Percentiles rank a stretch among this genome's conserved stretches.
Evolutionary conservation across 2,329 filamentous ascomycete species (phyloP).

Genomic region (Alternaria incomplexa): DNA sequence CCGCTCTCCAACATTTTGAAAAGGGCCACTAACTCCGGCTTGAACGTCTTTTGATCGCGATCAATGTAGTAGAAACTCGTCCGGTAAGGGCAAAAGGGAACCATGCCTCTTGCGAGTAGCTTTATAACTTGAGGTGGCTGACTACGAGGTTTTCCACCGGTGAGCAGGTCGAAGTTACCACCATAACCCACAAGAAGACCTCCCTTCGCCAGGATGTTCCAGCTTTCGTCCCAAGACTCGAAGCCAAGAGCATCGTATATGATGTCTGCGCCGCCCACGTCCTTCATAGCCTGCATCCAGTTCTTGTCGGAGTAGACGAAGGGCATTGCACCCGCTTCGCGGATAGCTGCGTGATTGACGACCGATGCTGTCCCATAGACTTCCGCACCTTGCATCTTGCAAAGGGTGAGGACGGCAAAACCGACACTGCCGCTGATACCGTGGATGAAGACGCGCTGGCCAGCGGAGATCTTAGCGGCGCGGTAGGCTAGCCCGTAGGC

Average conservation of each 20-base stretch:
- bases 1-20: constrained; percentile 24
- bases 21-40: constrained; percentile 29
- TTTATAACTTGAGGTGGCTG: constrained; percentile 26
- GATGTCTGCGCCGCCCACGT: constrained; percentile 55
- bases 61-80: constrained; percentile 38
- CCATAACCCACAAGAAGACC: constrained; percentile 40
- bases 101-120: constrained; percentile 29
- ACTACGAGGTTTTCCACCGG: constrained; percentile 24
- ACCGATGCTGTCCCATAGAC: neutral
- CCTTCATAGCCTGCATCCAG: constrained; percentile 57
- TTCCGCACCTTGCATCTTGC: neutral
- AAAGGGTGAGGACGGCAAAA: constrained; percentile 41
- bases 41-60: constrained; percentile 31
- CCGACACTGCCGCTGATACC: constrained; percentile 60
- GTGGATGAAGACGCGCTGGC: constrained; percentile 59
- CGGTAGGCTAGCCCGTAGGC: constrained; percentile 42
- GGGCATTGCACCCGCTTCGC: neutral
- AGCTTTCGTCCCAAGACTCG: constrained; percentile 60
- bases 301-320: constrained; percentile 57
- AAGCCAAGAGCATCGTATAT: constrained; percentile 60
- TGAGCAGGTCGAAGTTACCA: constrained; percentile 31
- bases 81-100: constrained; percentile 31
- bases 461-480: constrained; percentile 49
- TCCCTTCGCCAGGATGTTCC: constrained; percentile 53
- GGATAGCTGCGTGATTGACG: neutral